Evolutionary conservation across 2,329 filamentous ascomycete species (phyloP), one percentile per base, ranked within the genome.

Genomic region (Fusarium continuum): DNA sequence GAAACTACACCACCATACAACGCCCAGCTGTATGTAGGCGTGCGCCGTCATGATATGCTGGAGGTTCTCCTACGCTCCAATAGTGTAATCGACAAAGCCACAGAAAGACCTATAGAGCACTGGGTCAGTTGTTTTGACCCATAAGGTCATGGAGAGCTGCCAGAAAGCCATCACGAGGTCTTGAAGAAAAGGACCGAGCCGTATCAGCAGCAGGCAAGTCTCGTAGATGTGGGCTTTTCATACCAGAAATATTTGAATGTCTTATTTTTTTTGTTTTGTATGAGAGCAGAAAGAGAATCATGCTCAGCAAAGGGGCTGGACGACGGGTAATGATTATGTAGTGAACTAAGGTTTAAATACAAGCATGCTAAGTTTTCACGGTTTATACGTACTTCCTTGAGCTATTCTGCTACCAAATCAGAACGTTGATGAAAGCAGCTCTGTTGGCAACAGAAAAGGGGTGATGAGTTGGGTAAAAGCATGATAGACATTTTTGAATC

Each of bases 321-420:
- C 34, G 52, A 57, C 31, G 49, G 50, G 32, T 39, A 52, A 64
- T 39, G 55, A 67, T 40, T 64, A 64, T 66, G 64, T 61, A 67
- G 50, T 48, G 49, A 66, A 61, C 57, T 48, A 46, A 38, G 50
- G 26, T 36, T 50, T 35, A 10, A 50, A 50, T 46, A 26, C 25
- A 38, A 28, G 11, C 32, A 50, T 38, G 23, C 25, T 38, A 43
- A n/a, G 17, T 11, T 46, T 11, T 17, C 22, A 22, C n/a, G 13
- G 9, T 14, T 16, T 13, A 14, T 6, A 17, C 14, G 23, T n/a
- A 17, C 35, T 10, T 8, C 25, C 17, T 7, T 25, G 13, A 19
- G 19, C 14, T 25, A 25, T n/a, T 31, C 19, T 16, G 17, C n/a
- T 34, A 28, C 17, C 13, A 26, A 31, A 8, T 2, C 11, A 13